Evolutionary conservation across 495 filamentous ascomycete species (phyloP).

Genomic region (Sphaerosporella brunnea): DNA sequence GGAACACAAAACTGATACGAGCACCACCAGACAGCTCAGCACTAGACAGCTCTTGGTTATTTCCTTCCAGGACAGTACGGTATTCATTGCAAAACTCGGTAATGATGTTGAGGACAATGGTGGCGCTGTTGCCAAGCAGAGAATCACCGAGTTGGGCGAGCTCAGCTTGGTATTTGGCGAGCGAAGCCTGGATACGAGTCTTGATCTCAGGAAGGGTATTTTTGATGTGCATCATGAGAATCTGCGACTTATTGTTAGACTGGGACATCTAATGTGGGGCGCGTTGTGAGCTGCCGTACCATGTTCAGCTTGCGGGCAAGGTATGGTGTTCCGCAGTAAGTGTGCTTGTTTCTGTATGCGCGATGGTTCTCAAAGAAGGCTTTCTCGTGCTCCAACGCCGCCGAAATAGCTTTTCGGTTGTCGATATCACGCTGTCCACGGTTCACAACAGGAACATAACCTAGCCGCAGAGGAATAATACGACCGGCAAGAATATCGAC

Average conservation of each 20-base stretch:
- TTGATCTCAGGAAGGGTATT: constrained; percentile 99
- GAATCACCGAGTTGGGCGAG: constrained; percentile 74
- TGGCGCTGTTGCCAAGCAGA: constrained; percentile 87
- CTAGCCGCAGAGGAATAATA: constrained; percentile 87
- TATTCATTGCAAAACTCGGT: constrained; percentile 98
- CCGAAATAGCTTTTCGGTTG: constrained; percentile 84
- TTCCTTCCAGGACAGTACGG: constrained; percentile 86
- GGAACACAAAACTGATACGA: constrained; percentile 98
- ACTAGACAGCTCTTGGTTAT: constrained; percentile 87
- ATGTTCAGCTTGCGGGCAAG: constrained; percentile 91
- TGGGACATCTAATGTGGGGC: neutral
- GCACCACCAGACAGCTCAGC: constrained; percentile 90
- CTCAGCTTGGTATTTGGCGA: constrained; percentile 81
- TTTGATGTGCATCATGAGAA: constrained; percentile 99
- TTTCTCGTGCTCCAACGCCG: constrained; percentile 85
- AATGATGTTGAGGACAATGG: constrained; percentile 95
- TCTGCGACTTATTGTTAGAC: constrained; percentile 33
- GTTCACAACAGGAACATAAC: constrained; percentile 98
- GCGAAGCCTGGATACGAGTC: constrained; percentile 72
- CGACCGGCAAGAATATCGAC: constrained; percentile 97
- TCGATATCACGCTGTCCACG: constrained; percentile 98
- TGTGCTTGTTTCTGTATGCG: constrained; percentile 93
- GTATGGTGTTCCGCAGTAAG: constrained; percentile 96
- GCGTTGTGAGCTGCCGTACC: constrained; percentile 29
- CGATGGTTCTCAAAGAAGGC: constrained; percentile 97